Conservation (phyloP, 371 early-diverging fungal species). For the Saksenaea oblongispora region DNA sequence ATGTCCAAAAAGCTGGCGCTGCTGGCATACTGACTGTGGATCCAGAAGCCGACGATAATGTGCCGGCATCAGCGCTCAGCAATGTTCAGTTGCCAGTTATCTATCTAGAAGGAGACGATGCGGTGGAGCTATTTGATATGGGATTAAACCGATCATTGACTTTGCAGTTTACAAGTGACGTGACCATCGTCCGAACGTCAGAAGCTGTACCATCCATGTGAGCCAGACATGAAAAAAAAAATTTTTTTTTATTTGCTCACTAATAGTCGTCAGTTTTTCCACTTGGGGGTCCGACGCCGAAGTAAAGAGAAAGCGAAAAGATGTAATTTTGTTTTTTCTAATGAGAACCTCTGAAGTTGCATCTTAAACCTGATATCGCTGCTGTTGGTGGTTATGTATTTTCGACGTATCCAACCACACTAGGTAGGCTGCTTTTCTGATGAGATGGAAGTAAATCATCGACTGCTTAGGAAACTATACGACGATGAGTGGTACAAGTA, state of each 20-base stretch:
- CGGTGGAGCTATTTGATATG: neutral
- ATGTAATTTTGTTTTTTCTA: neutral
- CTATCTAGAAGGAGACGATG: conserved; percentile 9
- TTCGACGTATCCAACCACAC: conserved; percentile 11
- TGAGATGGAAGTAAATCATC: neutral
- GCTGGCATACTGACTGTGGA: conserved; percentile 6
- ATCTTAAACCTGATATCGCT: conserved; percentile 20
- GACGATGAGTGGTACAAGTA: conserved; percentile 16
- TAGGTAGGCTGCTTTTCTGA: neutral
- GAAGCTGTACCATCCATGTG: conserved; percentile 7
- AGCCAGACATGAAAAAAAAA: neutral
- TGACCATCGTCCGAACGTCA: neutral
- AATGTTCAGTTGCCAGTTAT: conserved; percentile 10
- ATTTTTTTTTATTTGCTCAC: neutral
- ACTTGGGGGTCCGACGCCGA: conserved; percentile 21
- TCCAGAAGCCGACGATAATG: neutral
- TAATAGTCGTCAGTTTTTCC: conserved; percentile 7
- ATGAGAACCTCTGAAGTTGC: conserved; percentile 1
- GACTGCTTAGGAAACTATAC: conserved; percentile 9
- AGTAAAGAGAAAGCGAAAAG: conserved; percentile 8
- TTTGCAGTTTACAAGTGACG: neutral
- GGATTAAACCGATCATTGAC: neutral
- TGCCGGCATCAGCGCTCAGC: neutral
- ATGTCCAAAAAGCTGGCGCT: conserved; percentile 17
- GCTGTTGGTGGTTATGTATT: conserved; percentile 20